phyloP scores from a whole-genome alignment of 2,329 filamentous ascomycete species.

The Colletotrichum euphorbiae region DNA sequence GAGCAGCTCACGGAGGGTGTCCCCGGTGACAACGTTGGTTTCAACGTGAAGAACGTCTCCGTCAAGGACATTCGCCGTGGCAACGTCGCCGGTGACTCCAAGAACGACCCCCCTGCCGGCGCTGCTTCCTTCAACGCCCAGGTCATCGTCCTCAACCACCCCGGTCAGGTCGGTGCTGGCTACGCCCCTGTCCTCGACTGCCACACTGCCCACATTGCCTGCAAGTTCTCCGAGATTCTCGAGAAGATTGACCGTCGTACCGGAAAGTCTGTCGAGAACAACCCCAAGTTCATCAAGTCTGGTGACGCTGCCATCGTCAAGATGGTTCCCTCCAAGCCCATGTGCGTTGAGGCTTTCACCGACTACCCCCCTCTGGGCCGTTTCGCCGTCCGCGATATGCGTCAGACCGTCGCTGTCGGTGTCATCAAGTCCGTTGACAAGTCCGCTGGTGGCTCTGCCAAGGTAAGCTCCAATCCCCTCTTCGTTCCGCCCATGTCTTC shows the following conservation, averaged over 20 bases:
- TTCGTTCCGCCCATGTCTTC: conserved; percentile 39
- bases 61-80: conserved; percentile 99
- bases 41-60: conserved; percentile 99
- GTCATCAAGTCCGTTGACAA: conserved; percentile 92
- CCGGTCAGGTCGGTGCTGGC: conserved; percentile 98
- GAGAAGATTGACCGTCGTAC: conserved; percentile 99
- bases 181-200: conserved; percentile 99
- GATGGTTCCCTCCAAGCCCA: conserved; percentile 99
- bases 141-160: conserved; percentile 99
- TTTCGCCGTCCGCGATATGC: conserved; percentile 99
- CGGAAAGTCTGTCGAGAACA: conserved; percentile 92
- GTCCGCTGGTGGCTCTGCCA: conserved; percentile 65
- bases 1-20: conserved; percentile 96
- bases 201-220: conserved; percentile 99
- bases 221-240: conserved; percentile 99
- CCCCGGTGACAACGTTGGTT: conserved; percentile 99
- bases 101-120: conserved; percentile 95
- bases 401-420: conserved; percentile 89
- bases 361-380: conserved; percentile 99
- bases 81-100: conserved; percentile 99
- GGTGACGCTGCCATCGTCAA: conserved; percentile 99
- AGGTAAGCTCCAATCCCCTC: conserved; percentile 57
- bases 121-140: conserved; percentile 98
- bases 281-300: conserved; percentile 99
- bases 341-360: conserved; percentile 99